These are phyloP conservation scores for Kodamaea sp. DNA, from an alignment of 1,139 yeast species.

Conservation along the genomic window DNA sequence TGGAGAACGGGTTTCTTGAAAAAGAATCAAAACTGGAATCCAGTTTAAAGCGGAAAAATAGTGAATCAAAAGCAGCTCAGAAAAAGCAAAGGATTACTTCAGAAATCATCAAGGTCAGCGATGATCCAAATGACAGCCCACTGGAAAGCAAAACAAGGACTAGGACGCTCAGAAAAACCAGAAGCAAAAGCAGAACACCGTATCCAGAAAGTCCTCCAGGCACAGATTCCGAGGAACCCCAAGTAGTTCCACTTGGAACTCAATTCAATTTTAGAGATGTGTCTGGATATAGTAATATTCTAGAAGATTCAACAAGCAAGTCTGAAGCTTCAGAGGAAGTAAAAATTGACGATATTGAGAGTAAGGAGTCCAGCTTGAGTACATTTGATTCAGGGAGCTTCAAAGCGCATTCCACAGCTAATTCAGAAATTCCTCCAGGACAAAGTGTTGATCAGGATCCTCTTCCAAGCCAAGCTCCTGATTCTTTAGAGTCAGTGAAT, in stretches of 20 bases:
- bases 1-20: conserved; percentile 12
- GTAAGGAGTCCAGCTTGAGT: conserved; percentile 1
- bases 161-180: not conserved
- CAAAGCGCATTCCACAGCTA: conserved; percentile 9
- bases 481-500: too few species aligned
- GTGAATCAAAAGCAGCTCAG: not conserved
- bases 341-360: not conserved
- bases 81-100: too few species aligned
- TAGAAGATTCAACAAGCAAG: not conserved
- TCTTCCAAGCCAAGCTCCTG: too few species aligned
- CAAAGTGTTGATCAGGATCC: too few species aligned
- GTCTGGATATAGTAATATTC: not conserved
- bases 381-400: conserved; percentile 8
- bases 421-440: too few species aligned
- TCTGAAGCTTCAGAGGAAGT: not conserved
- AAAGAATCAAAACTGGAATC: conserved; percentile 2
- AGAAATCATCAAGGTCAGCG: too few species aligned
- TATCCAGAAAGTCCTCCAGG: not conserved
- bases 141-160: not conserved
- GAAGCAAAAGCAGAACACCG: not conserved
- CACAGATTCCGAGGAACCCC: not conserved
- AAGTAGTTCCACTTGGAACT: not conserved
- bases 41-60: not conserved
- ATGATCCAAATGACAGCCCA: too few species aligned
- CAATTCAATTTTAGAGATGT: not conserved